Evolutionary conservation across 176 grass and related monocot species (phyloP).

Genomic region (Thinopyrum elongatum): DNA sequence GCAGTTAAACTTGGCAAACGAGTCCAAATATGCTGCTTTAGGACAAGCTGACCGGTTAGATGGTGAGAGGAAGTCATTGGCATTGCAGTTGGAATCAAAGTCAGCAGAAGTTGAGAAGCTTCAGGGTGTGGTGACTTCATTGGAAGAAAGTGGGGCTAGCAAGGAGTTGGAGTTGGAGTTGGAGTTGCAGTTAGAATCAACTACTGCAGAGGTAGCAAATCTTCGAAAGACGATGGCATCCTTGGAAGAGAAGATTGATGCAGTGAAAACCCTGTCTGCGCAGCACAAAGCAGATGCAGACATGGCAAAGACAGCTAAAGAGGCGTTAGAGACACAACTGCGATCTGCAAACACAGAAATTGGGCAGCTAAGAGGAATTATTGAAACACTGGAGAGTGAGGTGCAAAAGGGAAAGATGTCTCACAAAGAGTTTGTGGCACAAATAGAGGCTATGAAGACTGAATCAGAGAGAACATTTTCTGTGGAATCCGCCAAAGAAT

Average conservation of each 20-base stretch:
- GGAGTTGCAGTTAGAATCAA: slow-evolving; percentile 53
- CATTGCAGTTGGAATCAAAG: slow-evolving; percentile 50
- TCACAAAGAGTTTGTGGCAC: slow-evolving; percentile 49
- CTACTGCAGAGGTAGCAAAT: slow-evolving; percentile 42
- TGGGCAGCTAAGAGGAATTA: slow-evolving; percentile 39
- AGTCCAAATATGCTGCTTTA: slow-evolving; percentile 46
- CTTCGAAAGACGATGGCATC: slow-evolving; percentile 45
- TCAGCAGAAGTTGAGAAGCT: slow-evolving; percentile 51
- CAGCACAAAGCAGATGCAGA: slow-evolving; percentile 59
- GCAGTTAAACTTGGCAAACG: slow-evolving; percentile 52
- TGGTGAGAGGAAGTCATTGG: slow-evolving; percentile 53
- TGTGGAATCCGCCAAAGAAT: slow-evolving; percentile 37
- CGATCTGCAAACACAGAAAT: slow-evolving; percentile 46
- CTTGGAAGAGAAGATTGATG: slow-evolving; percentile 57
- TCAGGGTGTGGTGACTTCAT: slow-evolving; percentile 27
- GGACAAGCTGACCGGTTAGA: slow-evolving; percentile 43
- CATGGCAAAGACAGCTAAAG: slow-evolving; percentile 41
- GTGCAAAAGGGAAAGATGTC: slow-evolving; percentile 41
- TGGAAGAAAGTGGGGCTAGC: slow-evolving; percentile 48
- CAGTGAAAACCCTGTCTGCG: slow-evolving; percentile 47
- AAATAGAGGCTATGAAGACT: slow-evolving; percentile 45
- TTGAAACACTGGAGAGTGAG: slow-evolving; percentile 48
- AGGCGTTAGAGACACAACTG: slow-evolving; percentile 53
- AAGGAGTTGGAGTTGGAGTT: slow-evolving; percentile 63
- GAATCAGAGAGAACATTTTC: slow-evolving; percentile 35